Percentiles rank a stretch among this genome's conserved stretches.
Evolutionary conservation across 2,329 filamentous ascomycete genomes (phyloP).

Genomic region (Zalaria obscura): DNA sequence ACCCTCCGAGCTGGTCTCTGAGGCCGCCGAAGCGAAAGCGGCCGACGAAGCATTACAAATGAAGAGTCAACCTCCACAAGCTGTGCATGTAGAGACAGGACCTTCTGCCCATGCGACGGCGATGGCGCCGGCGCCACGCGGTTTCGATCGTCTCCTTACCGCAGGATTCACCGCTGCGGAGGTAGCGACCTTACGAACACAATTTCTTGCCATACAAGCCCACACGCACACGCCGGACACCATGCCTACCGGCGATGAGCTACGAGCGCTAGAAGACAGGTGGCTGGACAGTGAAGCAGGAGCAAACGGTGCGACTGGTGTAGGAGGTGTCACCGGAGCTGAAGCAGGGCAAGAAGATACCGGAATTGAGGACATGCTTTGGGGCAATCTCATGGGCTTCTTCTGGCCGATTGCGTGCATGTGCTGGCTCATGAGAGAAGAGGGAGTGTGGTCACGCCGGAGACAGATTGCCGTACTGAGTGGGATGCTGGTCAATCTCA

Average conservation of each 20-base stretch:
- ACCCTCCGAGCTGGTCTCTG: conserved; percentile 51
- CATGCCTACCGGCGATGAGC: conserved; percentile 64
- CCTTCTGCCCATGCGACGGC: conserved; percentile 14
- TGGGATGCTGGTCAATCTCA: conserved; percentile 66
- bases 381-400: conserved; percentile 82
- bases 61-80: conserved; percentile 18
- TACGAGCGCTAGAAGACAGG: conserved; percentile 69
- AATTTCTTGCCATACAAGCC: conserved; percentile 76
- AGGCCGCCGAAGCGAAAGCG: conserved; percentile 34
- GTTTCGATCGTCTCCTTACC: conserved; percentile 74
- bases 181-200: conserved; percentile 69
- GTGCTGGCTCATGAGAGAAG: conserved; percentile 73
- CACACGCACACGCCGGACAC: conserved; percentile 75
- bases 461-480: conserved; percentile 78
- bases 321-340: conserved; percentile 35
- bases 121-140: conserved; percentile 48
- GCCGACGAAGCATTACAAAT: conserved; percentile 22
- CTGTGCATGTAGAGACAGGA: background rate
- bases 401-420: conserved; percentile 84
- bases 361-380: conserved; percentile 71
- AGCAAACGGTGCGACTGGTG: conserved; percentile 23
- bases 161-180: conserved; percentile 74
- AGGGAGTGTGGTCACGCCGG: conserved; percentile 72
- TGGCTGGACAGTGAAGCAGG: conserved; percentile 64
- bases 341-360: conserved; percentile 36